These are phyloP conservation scores for Ilex paraguariensis DNA, from an alignment of 305 asterid species.

Conservation along the genomic window DNA sequence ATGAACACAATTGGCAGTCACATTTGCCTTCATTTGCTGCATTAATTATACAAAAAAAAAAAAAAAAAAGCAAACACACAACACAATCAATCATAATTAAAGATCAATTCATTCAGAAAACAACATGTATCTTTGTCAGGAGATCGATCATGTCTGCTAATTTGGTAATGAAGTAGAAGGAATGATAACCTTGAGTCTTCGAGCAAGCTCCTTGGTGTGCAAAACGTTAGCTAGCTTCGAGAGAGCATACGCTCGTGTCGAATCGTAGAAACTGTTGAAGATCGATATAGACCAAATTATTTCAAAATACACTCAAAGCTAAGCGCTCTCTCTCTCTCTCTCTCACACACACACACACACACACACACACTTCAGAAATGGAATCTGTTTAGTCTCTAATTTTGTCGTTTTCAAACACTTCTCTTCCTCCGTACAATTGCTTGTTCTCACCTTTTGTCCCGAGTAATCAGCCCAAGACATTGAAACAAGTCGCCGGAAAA, in stretches of 20 bases:
- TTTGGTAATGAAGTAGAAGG: neutral
- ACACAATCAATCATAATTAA: slow-evolving; percentile 1
- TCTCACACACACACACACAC: neutral
- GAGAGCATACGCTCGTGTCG: slow-evolving; percentile 96
- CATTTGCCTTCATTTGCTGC: slow-evolving; percentile 82
- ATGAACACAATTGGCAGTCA: slow-evolving; percentile 82
- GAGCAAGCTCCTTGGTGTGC: slow-evolving; percentile 92
- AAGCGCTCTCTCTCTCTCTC: too few relatives aligned
- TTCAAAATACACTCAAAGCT: slow-evolving; percentile 33
- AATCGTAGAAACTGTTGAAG: slow-evolving; percentile 63
- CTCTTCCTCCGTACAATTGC: too few relatives aligned
- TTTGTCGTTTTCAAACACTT: slow-evolving; percentile 7
- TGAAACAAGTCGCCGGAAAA: slow-evolving; percentile 69
- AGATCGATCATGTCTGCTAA: neutral
- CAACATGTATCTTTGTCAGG: slow-evolving; percentile 2
- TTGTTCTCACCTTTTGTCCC: slow-evolving; percentile 49
- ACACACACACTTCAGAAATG: neutral
- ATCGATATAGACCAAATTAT: slow-evolving; percentile 11
- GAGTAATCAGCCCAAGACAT: slow-evolving; percentile 53
- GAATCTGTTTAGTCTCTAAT: slow-evolving; percentile 16
- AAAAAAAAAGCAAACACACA: slow-evolving; percentile 1
- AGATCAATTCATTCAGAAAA: slow-evolving; percentile 4
- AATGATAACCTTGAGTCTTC: slow-evolving; percentile 45
- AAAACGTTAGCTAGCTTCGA: slow-evolving; percentile 95
- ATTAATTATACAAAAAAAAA: slow-evolving; percentile 3